phyloP scores from a whole-genome alignment of 805 yeast genomes.

The Starmera dryadoides region DNA sequence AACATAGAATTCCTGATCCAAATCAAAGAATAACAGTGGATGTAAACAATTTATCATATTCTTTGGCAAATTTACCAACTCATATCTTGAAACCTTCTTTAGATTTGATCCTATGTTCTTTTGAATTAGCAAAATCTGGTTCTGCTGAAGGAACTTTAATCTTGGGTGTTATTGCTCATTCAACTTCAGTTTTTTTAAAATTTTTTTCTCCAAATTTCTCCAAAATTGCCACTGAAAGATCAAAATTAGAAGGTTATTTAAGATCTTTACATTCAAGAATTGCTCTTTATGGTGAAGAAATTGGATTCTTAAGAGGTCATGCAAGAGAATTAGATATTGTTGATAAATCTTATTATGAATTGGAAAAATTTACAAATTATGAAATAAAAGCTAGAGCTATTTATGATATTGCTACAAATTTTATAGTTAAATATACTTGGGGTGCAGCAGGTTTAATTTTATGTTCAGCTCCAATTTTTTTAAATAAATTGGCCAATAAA shows the following conservation, averaged over 20 bases:
- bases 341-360: constrained; percentile 74
- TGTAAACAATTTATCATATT: constrained; percentile 62
- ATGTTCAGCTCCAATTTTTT: constrained; percentile 85
- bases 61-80: constrained; percentile 70
- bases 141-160: constrained; percentile 70
- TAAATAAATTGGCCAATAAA: constrained; percentile 35
- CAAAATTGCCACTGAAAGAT: constrained; percentile 64
- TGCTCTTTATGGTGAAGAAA: constrained; percentile 75
- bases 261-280: constrained; percentile 78
- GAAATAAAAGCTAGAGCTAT: constrained; percentile 70
- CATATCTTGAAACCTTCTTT: constrained; percentile 79
- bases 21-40: constrained; percentile 82
- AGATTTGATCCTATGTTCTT: constrained; percentile 74
- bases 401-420: constrained; percentile 81
- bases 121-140: constrained; percentile 46
- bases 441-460: constrained; percentile 90
- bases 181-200: constrained; percentile 66
- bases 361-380: constrained; percentile 69
- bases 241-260: constrained; percentile 78
- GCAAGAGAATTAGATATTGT: constrained; percentile 66
- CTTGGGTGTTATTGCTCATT: constrained; percentile 72
- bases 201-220: constrained; percentile 89
- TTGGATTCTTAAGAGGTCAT: constrained; percentile 81
- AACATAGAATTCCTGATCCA: constrained; percentile 54
- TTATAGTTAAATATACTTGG: constrained; percentile 87